Percentiles rank a stretch among this genome's conserved stretches.
Conservation (phyloP, 2,329 filamentous ascomycete genomes). For the Alternaria arborescens region DNA sequence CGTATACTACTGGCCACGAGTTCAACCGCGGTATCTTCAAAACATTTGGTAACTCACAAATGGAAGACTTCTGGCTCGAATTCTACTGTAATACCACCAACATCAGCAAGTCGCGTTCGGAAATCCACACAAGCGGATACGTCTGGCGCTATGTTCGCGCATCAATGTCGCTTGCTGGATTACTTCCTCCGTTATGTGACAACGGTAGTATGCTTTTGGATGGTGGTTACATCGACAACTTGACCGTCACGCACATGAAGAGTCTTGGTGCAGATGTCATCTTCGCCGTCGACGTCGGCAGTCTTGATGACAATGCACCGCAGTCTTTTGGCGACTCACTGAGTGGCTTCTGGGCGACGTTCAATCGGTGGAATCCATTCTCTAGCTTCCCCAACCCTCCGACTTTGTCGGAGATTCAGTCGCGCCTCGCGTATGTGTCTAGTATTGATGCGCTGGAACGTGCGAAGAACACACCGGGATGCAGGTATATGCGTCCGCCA, state of each 20-base stretch:
- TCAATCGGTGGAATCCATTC: constrained; percentile 98
- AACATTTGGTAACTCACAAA: constrained; percentile 94
- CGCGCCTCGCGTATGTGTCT: constrained; percentile 90
- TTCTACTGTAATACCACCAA: constrained; percentile 99
- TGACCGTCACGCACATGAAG: constrained; percentile 98
- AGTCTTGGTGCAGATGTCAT: constrained; percentile 90
- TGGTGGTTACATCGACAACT: constrained; percentile 95
- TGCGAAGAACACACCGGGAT: constrained; percentile 89
- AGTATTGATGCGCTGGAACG: constrained; percentile 93
- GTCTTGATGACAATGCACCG: constrained; percentile 88
- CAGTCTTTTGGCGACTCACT: constrained; percentile 94
- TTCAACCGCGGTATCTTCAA: constrained; percentile 99
- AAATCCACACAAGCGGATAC: constrained; percentile 95
- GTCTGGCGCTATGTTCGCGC: constrained; percentile 97
- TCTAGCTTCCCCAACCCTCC: constrained; percentile 89
- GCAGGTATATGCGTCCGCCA: constrained; percentile 94
- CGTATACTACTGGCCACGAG: constrained; percentile 97
- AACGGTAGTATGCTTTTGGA: constrained; percentile 97
- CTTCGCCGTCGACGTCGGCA: constrained; percentile 94
- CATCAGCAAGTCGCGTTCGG: constrained; percentile 89
- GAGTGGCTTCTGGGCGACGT: constrained; percentile 91
- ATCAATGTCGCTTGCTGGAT: constrained; percentile 93
- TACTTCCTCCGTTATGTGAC: constrained; percentile 93
- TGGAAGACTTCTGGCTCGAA: constrained; percentile 98
- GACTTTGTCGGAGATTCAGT: constrained; percentile 94